phyloP scores from a whole-genome alignment of 225 moss, liverwort and hornwort species.

The Ulota crispa region DNA sequence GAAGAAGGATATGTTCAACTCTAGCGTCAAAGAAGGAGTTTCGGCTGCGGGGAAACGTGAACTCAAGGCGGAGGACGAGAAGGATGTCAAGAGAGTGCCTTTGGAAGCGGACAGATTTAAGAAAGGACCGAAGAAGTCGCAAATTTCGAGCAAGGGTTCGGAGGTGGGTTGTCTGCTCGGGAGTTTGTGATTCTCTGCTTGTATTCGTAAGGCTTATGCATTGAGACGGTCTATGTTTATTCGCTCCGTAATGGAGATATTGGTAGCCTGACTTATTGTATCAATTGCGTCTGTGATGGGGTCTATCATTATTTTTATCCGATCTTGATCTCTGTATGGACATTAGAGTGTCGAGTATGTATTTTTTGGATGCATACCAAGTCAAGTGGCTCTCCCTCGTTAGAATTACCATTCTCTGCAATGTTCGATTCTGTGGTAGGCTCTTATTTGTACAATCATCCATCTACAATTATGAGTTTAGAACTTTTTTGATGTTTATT shows the following conservation, averaged over 20 bases:
- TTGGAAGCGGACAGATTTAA: slow-evolving; percentile 32
- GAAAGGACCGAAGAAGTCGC: slow-evolving; percentile 30
- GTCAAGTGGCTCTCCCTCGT: not conserved
- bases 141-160: slow-evolving; percentile 28
- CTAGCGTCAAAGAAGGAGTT: slow-evolving; percentile 23
- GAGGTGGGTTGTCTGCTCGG: slow-evolving; percentile 31
- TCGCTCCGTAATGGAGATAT: not conserved
- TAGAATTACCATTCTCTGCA: not conserved
- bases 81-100: slow-evolving; percentile 16
- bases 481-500: not conserved
- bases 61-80: slow-evolving; percentile 30
- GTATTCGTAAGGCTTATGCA: not conserved
- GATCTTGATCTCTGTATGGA: not conserved
- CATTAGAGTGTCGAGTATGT: not conserved
- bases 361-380: not conserved
- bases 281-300: not conserved
- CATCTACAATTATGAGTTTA: not conserved
- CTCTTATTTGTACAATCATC: not conserved
- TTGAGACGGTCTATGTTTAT: not conserved
- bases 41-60: slow-evolving; percentile 25
- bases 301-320: not conserved
- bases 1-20: slow-evolving; percentile 25
- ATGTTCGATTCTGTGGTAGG: not conserved
- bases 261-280: not conserved
- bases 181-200: not conserved